Percentiles rank a stretch among this genome's conserved stretches.
Evolutionary conservation across 345 rosid genomes (phyloP).

Genomic region (Noccaea caerulescens): DNA sequence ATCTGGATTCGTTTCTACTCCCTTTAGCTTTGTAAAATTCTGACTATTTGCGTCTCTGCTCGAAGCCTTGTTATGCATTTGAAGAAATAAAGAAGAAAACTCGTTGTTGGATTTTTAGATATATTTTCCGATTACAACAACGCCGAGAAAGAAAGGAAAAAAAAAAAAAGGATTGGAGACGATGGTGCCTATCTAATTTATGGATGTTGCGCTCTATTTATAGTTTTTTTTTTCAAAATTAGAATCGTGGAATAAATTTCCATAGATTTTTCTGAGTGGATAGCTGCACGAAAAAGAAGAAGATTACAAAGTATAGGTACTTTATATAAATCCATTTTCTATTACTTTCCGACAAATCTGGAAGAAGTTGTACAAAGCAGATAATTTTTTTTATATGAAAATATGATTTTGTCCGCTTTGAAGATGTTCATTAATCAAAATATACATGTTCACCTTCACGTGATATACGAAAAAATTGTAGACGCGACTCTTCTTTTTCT

Average conservation of each 20-base stretch:
- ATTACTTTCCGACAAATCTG: neutral
- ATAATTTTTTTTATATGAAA: neutral
- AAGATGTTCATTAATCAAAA: neutral
- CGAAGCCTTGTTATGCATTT: slow-evolving; percentile 39
- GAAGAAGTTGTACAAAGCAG: no score
- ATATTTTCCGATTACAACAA: neutral
- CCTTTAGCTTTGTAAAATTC: slow-evolving; percentile 43
- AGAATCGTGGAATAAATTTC: slow-evolving; percentile 30
- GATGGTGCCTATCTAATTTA: slow-evolving; percentile 22
- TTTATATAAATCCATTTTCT: slow-evolving; percentile 4
- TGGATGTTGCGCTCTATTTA: slow-evolving; percentile 2
- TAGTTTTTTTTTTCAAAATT: slow-evolving; percentile 25
- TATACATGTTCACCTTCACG: neutral
- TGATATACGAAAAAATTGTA: slow-evolving; percentile 2
- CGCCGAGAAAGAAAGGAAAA: neutral
- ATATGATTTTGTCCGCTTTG: neutral
- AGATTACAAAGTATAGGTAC: neutral
- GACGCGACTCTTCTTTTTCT: neutral
- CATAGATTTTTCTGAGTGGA: neutral
- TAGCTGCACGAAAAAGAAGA: neutral
- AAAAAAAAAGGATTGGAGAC: slow-evolving; percentile 16
- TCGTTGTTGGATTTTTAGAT: neutral
- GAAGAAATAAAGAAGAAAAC: slow-evolving; percentile 1
- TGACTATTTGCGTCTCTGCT: slow-evolving; percentile 44
- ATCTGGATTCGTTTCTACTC: slow-evolving; percentile 36